A percentile compares a stretch with the other conserved stretches of the same genome.
Evolutionary conservation across 2,329 filamentous ascomycete genomes (phyloP).

Genomic region (Microdochium trichocladiopsis): DNA sequence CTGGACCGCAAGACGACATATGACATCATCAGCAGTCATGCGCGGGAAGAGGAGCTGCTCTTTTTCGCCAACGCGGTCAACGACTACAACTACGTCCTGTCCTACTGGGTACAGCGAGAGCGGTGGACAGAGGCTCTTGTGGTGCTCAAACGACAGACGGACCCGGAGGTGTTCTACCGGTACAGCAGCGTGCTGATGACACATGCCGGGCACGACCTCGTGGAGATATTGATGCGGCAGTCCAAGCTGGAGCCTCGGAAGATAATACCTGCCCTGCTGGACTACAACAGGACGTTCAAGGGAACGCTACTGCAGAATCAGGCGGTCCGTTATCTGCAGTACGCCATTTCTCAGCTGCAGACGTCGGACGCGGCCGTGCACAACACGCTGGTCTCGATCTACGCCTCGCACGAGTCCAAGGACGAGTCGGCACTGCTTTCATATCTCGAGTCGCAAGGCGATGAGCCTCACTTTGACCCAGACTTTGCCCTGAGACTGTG

Average conservation of each 20-base stretch:
- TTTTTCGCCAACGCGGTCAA: constrained; percentile 84
- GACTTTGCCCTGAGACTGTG: constrained; percentile 95
- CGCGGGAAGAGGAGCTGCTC: constrained; percentile 84
- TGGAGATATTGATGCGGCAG: constrained; percentile 95
- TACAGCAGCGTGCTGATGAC: constrained; percentile 97
- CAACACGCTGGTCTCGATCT: constrained; percentile 94
- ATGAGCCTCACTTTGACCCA: constrained; percentile 82
- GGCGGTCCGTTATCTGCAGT: constrained; percentile 87
- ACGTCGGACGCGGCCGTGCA: constrained; percentile 82
- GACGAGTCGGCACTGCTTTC: constrained; percentile 81
- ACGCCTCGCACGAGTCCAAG: constrained; percentile 75
- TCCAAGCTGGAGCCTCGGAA: constrained; percentile 76
- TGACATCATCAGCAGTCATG: constrained; percentile 92
- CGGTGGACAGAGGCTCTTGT: constrained; percentile 81
- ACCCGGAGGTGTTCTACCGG: constrained; percentile 89
- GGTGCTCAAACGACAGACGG: constrained; percentile 88
- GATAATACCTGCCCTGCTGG: constrained; percentile 86
- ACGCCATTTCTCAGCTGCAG: constrained; percentile 80
- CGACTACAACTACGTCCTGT: constrained; percentile 90
- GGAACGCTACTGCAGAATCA: constrained; percentile 73
- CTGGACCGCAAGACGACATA: constrained; percentile 89
- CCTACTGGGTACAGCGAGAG: constrained; percentile 96
- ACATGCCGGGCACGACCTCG: constrained; percentile 73
- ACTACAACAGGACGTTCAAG: constrained; percentile 76
- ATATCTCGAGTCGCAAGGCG: constrained; percentile 86